These are phyloP conservation scores for Fusarium staphyleae DNA, from an alignment of 2,329 filamentous ascomycete species.

Conservation along the genomic window DNA sequence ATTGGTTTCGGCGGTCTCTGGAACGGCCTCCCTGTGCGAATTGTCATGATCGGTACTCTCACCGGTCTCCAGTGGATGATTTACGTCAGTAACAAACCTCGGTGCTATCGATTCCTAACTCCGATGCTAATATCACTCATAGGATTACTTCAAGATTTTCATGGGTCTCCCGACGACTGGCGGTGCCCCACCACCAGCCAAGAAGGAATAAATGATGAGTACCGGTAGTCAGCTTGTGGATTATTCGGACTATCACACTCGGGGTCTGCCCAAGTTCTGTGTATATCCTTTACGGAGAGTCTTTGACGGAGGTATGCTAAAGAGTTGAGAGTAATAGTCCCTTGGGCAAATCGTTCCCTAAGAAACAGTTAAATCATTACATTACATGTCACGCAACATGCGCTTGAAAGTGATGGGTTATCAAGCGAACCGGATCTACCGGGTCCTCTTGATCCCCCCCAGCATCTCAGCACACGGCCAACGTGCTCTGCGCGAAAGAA, in stretches of 20 bases:
- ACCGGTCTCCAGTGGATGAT: conserved; percentile 95
- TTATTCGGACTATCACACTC: background rate
- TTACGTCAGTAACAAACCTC: conserved; percentile 67
- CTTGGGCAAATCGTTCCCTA: conserved; percentile 10
- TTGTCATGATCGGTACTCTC: conserved; percentile 86
- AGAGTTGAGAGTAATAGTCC: background rate
- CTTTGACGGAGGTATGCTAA: background rate
- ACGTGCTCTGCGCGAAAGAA: too few species aligned
- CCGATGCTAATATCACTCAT: conserved; percentile 5
- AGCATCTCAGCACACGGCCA: too few species aligned
- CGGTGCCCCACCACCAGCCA: conserved; percentile 63
- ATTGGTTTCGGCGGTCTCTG: conserved; percentile 89
- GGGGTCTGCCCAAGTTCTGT: background rate
- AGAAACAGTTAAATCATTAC: background rate
- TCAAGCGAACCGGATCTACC: background rate
- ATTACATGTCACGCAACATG: background rate
- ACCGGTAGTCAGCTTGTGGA: background rate
- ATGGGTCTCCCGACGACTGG: conserved; percentile 88
- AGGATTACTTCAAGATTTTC: conserved; percentile 89
- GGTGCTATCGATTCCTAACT: background rate
- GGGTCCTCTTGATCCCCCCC: background rate
- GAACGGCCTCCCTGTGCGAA: conserved; percentile 85
- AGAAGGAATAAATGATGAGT: conserved; percentile 47
- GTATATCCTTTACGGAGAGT: background rate
- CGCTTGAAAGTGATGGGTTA: background rate